phyloP scores from a whole-genome alignment of 352 stramenopile genomes.

The Globisporangium emineosum region DNA sequence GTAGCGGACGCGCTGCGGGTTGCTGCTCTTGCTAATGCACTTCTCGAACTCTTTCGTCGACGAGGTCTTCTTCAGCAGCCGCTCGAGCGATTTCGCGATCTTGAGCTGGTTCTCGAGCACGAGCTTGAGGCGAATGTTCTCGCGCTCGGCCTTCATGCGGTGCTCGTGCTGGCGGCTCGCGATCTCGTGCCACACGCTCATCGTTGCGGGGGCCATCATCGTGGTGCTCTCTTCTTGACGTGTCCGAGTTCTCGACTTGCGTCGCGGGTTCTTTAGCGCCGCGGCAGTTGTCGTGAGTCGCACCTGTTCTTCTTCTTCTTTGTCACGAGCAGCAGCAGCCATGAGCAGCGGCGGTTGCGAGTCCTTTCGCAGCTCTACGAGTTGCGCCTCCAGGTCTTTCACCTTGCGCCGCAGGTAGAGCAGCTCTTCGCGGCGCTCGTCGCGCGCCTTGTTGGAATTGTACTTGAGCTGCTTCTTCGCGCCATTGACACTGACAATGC shows the following conservation, averaged over 20 bases:
- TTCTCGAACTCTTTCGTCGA: not conserved
- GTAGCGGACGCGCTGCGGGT: not conserved
- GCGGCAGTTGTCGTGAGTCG: too few species aligned
- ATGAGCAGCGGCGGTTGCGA: not conserved
- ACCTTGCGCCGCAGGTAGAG: slow-evolving; percentile 37
- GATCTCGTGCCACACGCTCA: slow-evolving; percentile 20
- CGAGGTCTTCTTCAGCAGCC: not conserved
- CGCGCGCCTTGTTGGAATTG: slow-evolving; percentile 42
- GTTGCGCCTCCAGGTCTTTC: slow-evolving; percentile 34
- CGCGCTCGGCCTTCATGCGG: slow-evolving; percentile 44
- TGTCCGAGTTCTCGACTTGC: not conserved
- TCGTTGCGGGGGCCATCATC: not conserved
- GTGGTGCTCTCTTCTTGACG: not conserved
- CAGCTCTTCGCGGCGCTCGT: slow-evolving; percentile 39
- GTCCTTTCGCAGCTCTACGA: slow-evolving; percentile 8
- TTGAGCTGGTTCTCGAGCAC: slow-evolving; percentile 15
- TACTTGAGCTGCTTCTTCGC: slow-evolving; percentile 25
- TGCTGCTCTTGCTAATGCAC: not conserved
- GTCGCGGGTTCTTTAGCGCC: not conserved
- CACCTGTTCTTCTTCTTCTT: not conserved
- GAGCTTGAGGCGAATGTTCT: too few species aligned
- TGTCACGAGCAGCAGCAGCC: not conserved
- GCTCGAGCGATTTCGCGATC: slow-evolving; percentile 22
- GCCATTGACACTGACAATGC: not conserved
- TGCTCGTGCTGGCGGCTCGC: slow-evolving; percentile 19